Evolutionary conservation across 2,329 filamentous ascomycete species (phyloP).

Genomic region (Trichophyton schoenleinii): DNA sequence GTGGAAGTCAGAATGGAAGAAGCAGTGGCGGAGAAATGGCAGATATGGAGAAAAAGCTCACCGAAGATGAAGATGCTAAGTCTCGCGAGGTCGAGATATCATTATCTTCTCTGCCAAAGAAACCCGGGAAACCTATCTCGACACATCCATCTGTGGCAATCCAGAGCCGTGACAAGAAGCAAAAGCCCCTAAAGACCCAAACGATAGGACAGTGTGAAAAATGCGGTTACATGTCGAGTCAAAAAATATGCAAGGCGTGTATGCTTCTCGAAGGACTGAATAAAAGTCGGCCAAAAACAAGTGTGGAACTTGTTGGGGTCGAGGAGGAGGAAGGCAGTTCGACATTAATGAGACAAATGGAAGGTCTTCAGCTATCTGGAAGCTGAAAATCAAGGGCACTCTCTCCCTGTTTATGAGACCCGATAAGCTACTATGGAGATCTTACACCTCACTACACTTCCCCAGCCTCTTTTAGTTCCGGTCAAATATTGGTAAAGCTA

Average conservation of each 20-base stretch:
- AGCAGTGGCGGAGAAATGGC: conserved; percentile 66
- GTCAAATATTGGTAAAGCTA: not conserved
- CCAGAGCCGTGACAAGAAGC: conserved; percentile 17
- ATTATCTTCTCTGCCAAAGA: conserved; percentile 10
- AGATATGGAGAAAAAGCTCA: conserved; percentile 62
- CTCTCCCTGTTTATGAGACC: not conserved
- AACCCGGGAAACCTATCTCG: conserved; percentile 8
- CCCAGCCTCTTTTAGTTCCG: not conserved
- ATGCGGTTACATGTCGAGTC: conserved; percentile 93
- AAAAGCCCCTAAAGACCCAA: conserved; percentile 43
- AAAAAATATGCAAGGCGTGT: conserved; percentile 87
- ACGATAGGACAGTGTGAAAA: conserved; percentile 65
- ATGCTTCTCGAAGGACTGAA: conserved; percentile 80
- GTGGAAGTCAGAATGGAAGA: conserved; percentile 57
- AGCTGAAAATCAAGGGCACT: conserved; percentile 1
- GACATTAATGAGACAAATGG: conserved; percentile 40
- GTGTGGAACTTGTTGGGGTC: conserved; percentile 33
- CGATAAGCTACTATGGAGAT: not conserved
- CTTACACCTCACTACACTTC: not conserved
- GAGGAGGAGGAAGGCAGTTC: conserved; percentile 41
- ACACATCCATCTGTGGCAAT: conserved; percentile 12
- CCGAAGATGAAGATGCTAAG: conserved; percentile 49
- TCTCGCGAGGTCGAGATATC: conserved; percentile 56
- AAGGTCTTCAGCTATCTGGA: conserved; percentile 26
- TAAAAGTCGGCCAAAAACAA: conserved; percentile 46